Evolutionary conservation across 2,329 filamentous ascomycete genomes (phyloP).

Genomic region (Diaporthe sp.): DNA sequence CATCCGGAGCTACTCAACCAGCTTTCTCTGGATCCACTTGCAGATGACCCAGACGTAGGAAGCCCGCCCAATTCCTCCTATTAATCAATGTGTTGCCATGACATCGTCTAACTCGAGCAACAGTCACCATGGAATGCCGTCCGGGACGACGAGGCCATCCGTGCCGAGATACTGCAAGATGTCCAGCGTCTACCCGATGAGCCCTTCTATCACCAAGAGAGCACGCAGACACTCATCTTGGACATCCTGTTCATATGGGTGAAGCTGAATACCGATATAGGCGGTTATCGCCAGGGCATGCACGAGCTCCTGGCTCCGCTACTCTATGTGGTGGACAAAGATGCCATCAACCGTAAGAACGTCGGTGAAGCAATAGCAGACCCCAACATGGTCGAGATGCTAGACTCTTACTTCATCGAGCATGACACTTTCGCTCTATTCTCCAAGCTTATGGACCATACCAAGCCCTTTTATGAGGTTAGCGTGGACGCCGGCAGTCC

Average conservation of each 20-base stretch:
- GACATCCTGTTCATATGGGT: constrained; percentile 95
- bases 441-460: constrained; percentile 86
- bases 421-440: constrained; percentile 93
- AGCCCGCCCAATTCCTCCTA: neutral
- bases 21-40: constrained; percentile 82
- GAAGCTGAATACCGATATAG: constrained; percentile 87
- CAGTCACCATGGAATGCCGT: constrained; percentile 94
- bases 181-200: constrained; percentile 94
- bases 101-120: constrained; percentile 41
- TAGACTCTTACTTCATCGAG: constrained; percentile 82
- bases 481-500: constrained; percentile 46
- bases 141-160: constrained; percentile 83
- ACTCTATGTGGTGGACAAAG: constrained; percentile 83
- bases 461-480: constrained; percentile 88
- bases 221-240: constrained; percentile 82
- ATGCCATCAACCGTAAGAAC: constrained; percentile 72
- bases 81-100: neutral
- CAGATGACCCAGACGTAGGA: constrained; percentile 75
- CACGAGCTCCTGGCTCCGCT: constrained; percentile 94
- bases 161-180: constrained; percentile 93
- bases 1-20: constrained; percentile 82
- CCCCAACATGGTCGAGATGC: constrained; percentile 68
- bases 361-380: constrained; percentile 53
- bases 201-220: constrained; percentile 84
- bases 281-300: constrained; percentile 98